Conservation (phyloP, 169 alveolate genomes). For the Eimeria mitis region DNA sequence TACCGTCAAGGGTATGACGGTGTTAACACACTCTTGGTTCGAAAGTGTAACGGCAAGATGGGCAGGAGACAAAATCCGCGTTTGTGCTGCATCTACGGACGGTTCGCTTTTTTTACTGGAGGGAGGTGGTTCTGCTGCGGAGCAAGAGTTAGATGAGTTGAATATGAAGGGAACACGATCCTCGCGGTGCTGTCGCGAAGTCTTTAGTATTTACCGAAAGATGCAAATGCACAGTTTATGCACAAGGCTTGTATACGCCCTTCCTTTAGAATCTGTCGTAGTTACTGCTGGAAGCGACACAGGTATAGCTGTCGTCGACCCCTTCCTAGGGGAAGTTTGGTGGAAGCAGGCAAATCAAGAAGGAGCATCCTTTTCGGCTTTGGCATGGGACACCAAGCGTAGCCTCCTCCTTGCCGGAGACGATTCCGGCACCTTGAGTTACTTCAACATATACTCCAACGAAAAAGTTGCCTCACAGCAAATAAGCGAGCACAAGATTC, state of each 20-base stretch:
- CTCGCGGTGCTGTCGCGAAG: constrained; percentile 54
- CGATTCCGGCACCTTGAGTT: constrained; percentile 74
- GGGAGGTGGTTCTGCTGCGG: constrained; percentile 48
- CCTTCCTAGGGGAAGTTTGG: constrained; percentile 69
- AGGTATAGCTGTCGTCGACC: constrained; percentile 76
- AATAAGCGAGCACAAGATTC: constrained; percentile 45
- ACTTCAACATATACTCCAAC: constrained; percentile 67
- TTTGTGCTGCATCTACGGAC: constrained; percentile 75
- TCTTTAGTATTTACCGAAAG: constrained; percentile 28
- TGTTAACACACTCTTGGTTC: constrained; percentile 53
- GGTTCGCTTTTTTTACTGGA: constrained; percentile 66
- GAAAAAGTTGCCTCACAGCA: constrained; percentile 74
- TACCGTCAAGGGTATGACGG: constrained; percentile 10
- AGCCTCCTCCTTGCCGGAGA: constrained; percentile 81
- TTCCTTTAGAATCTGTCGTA: constrained; percentile 79
- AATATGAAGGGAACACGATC: constrained; percentile 3
- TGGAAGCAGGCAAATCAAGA: constrained; percentile 78
- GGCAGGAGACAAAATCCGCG: constrained; percentile 76
- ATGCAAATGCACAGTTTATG: constrained; percentile 69
- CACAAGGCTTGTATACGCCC: constrained; percentile 34
- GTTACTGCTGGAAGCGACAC: constrained; percentile 81
- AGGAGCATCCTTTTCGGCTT: constrained; percentile 72
- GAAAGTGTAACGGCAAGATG: constrained; percentile 64
- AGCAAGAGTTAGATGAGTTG: constrained; percentile 34
- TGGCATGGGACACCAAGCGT: constrained; percentile 64